A percentile compares a stretch with the other conserved stretches of the same genome.
phyloP scores from a whole-genome alignment of 495 filamentous ascomycete genomes.

The Neurospora sp. region DNA sequence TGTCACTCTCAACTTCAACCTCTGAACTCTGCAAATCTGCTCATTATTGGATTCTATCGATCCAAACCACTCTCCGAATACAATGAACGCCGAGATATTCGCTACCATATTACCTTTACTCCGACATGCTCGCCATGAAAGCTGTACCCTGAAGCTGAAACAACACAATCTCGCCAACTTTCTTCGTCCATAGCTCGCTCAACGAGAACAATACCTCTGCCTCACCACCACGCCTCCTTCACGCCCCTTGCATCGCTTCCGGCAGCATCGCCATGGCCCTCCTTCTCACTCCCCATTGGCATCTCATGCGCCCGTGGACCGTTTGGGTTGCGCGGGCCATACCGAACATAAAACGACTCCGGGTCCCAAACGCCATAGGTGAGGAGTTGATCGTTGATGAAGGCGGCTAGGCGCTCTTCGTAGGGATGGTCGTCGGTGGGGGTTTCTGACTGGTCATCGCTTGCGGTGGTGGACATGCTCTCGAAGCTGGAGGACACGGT shows the following conservation, averaged over 20 bases:
- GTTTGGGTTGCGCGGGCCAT: background rate
- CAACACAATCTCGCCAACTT: background rate
- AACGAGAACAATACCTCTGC: background rate
- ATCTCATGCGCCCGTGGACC: background rate
- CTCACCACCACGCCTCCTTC: background rate
- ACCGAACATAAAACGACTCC: background rate
- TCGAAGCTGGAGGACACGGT: background rate
- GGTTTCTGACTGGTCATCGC: fast-evolving
- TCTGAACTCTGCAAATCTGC: background rate
- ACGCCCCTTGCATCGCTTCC: background rate
- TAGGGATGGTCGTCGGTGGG: background rate
- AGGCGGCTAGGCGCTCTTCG: background rate
- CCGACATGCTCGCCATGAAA: background rate
- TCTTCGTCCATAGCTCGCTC: background rate
- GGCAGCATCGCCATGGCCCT: background rate
- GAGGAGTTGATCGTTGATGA: background rate
- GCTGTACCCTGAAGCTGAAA: background rate
- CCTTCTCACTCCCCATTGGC: background rate
- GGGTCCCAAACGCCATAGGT: background rate
- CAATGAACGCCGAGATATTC: background rate
- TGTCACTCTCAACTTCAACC: background rate
- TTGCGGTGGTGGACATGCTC: background rate
- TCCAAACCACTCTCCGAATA: background rate
- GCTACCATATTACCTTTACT: background rate
- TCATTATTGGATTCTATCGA: background rate